Conservation (phyloP, 2,329 filamentous ascomycete species). For the Ascochyta fabae region DNA sequence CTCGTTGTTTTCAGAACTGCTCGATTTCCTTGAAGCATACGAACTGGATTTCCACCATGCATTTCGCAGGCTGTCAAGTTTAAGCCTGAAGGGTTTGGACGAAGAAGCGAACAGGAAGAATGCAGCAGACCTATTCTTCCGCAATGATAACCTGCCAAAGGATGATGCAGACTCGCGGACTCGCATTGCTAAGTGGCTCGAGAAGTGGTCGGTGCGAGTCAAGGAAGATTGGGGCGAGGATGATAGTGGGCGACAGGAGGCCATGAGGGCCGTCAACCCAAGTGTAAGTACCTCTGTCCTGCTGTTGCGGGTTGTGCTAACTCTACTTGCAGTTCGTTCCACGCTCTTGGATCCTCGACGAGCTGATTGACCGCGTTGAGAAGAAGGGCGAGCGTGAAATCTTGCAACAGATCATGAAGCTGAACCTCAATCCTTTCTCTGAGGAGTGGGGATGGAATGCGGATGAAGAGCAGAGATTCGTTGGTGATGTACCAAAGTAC, state of each 20-base stretch:
- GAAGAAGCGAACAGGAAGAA: conserved; percentile 68
- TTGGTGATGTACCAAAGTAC: conserved; percentile 79
- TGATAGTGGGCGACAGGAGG: conserved; percentile 63
- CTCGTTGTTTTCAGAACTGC: conserved; percentile 76
- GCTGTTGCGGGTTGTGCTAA: conserved; percentile 3
- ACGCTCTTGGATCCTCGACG: conserved; percentile 89
- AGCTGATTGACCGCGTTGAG: conserved; percentile 88
- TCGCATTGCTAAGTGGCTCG: conserved; percentile 79
- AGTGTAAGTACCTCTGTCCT: conserved; percentile 57
- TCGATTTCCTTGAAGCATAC: conserved; percentile 80
- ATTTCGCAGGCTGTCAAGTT: conserved; percentile 76
- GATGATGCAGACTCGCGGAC: conserved; percentile 68
- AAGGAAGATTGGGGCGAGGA: conserved; percentile 76
- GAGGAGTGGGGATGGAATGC: conserved; percentile 73
- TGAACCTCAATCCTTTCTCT: conserved; percentile 83
- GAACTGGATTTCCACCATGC: conserved; percentile 95
- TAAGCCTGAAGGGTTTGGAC: conserved; percentile 68
- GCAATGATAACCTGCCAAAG: conserved; percentile 65
- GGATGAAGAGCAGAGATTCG: conserved; percentile 82
- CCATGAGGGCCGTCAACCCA: conserved; percentile 89
- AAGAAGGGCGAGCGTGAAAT: conserved; percentile 82
- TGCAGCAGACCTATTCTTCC: conserved; percentile 79
- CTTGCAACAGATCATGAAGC: conserved; percentile 77
- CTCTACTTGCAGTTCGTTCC: conserved; percentile 71
- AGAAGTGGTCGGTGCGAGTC: conserved; percentile 74